Evolutionary conservation across 2,329 filamentous ascomycete genomes (phyloP).

Genomic region (Penicillium sp.): DNA sequence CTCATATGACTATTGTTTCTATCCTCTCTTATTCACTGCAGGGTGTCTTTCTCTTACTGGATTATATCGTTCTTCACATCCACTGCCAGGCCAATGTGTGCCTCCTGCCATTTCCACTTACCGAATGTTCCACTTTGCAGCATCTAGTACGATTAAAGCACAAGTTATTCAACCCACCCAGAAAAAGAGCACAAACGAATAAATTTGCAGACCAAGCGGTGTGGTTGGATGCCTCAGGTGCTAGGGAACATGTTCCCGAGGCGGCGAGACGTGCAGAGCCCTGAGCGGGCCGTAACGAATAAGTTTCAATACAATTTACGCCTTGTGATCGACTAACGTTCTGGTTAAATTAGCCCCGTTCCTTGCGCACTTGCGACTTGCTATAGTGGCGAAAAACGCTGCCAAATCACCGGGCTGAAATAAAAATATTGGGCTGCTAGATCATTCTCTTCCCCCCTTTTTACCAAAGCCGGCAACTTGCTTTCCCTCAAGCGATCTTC

Average conservation of each 20-base stretch:
- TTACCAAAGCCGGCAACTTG: conserved; percentile 2
- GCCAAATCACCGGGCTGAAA: conserved; percentile 18
- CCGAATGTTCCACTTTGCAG: background rate
- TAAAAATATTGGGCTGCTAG: conserved; percentile 14
- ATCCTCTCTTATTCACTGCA: background rate
- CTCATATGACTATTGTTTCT: background rate
- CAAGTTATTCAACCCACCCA: background rate
- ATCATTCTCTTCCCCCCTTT: conserved; percentile 7
- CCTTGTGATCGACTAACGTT: conserved; percentile 16
- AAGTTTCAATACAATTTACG: conserved; percentile 15
- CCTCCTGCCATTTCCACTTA: background rate
- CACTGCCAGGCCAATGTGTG: background rate
- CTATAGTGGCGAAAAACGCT: conserved; percentile 22
- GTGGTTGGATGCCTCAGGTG: background rate
- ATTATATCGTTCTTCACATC: background rate
- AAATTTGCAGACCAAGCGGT: background rate
- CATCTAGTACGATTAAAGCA: background rate
- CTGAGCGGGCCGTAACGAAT: conserved; percentile 11
- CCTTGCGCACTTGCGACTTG: conserved; percentile 13
- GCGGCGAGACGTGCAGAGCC: background rate
- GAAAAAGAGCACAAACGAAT: background rate
- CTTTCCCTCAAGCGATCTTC: background rate
- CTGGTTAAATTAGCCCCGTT: conserved; percentile 20
- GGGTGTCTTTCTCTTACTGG: background rate
- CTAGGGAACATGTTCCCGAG: background rate